Base-by-base conservation (phyloP, 139 green algal species). In the Picochlorum costavermella region DNA sequence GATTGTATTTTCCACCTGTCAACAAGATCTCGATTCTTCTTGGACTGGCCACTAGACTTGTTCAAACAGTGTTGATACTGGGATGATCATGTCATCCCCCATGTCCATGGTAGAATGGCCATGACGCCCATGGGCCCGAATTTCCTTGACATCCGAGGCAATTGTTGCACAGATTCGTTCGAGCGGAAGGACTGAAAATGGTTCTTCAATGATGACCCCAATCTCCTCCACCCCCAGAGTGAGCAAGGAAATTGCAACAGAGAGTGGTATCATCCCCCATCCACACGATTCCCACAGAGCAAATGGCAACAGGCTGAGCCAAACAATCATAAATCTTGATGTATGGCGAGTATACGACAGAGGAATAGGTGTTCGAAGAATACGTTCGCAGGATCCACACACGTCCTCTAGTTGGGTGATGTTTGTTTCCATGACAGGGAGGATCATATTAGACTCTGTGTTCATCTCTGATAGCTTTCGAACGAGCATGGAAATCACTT, bases 301-400 rank as follows among this genome's bases (percentile, higher is more conserved):
- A 10, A 94, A 53, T 14, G 90, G 90, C 71, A 96, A 74, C 57
- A 86, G 72, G 23, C 75, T 51, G 50, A 96, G 85, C 82, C 81
- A 92, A 10, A 92, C 62, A 55, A 92, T 74, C 33, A 92, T 71
- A 73, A 84, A 85, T 25, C 77, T 69, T 1, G 74, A 71, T 1
- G 73, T 83, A 73, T 85, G 78, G 12, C 86, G 61, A n/a, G 80
- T 83, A 69, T 85, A 87, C 14, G 65, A 71, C 26, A 91, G 64
- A 0, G 84, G 83, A 49, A 88, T 87, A 59, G 84, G 84, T 26
- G 78, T 87, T 44, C 61, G 65, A 11, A 89, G 66, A 44, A 89
- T 76, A 60, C 76, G 73, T 67, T 87, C 70, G 50, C 72, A 81
- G 25, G 30, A 30, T 9, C 62, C 67, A 56, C 68, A 26, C 2